A percentile compares a stretch with the other conserved stretches of the same genome.
phyloP scores from a whole-genome alignment of 2,329 filamentous ascomycete species.

The Fusarium siculi region DNA sequence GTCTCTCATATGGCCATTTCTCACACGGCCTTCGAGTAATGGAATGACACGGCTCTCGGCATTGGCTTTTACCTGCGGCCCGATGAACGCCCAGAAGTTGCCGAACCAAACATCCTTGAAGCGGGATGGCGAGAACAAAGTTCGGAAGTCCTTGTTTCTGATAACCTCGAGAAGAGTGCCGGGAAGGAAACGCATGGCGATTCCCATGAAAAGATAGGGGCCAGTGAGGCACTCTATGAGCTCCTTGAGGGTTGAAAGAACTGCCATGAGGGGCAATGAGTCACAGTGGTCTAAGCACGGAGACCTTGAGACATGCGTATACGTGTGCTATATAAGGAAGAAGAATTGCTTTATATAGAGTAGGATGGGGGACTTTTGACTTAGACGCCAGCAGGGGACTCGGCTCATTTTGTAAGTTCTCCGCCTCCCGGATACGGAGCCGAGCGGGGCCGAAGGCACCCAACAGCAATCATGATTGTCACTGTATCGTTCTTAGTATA shows the following conservation, averaged over 20 bases:
- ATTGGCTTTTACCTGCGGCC: conserved; percentile 59
- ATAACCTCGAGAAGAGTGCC: conserved; percentile 59
- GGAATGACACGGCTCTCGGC: conserved; percentile 60
- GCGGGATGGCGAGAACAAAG: conserved; percentile 54
- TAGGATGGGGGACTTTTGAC: background rate
- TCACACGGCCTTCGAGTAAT: conserved; percentile 62
- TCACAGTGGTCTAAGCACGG: background rate
- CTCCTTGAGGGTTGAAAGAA: conserved; percentile 38
- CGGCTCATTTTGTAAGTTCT: conserved; percentile 36
- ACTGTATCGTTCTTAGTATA: background rate
- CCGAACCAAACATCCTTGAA: conserved; percentile 67
- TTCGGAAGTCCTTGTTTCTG: conserved; percentile 45
- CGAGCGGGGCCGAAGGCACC: conserved; percentile 22
- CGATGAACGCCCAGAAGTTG: conserved; percentile 67
- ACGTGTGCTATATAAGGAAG: background rate
- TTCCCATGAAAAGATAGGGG: conserved; percentile 65
- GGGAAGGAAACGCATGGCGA: conserved; percentile 62
- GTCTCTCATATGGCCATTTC: conserved; percentile 50
- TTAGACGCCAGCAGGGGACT: conserved; percentile 3
- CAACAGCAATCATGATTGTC: background rate
- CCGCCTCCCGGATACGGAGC: conserved; percentile 24
- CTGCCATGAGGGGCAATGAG: conserved; percentile 38
- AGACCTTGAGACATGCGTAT: background rate
- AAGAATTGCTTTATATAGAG: conserved; percentile 14
- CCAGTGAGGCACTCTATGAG: conserved; percentile 51